These are phyloP conservation scores for Plasmodium gaboni DNA, from an alignment of 169 alveolate genomes.

Conservation along the genomic window DNA sequence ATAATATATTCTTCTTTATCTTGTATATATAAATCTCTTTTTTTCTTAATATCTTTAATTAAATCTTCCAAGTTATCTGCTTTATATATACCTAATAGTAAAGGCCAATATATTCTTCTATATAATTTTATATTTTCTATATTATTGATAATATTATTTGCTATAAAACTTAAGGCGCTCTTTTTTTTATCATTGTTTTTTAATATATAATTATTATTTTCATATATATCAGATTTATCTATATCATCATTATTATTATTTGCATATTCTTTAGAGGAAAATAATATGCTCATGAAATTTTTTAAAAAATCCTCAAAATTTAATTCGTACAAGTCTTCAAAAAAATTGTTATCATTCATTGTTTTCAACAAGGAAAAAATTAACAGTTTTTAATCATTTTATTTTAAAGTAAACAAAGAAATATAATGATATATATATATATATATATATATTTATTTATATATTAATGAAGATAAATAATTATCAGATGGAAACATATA, in stretches of 20 bases:
- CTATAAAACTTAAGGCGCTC: constrained; percentile 11
- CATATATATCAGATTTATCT: not conserved
- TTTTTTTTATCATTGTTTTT: not conserved
- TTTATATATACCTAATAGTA: constrained; percentile 45
- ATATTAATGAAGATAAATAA: not conserved
- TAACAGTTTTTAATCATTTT: constrained; percentile 14
- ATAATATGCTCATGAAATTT: constrained; percentile 13
- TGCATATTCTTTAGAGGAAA: not conserved
- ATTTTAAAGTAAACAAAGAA: no score
- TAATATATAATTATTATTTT: not conserved
- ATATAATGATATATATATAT: not conserved
- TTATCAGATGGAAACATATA: no score
- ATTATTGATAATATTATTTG: constrained; percentile 39
- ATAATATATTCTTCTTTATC: constrained; percentile 60
- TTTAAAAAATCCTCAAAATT: constrained; percentile 67
- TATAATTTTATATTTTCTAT: not conserved
- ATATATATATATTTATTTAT: not conserved
- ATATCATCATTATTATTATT: constrained; percentile 1
- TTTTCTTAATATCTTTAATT: constrained; percentile 24
- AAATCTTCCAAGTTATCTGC: constrained; percentile 14
- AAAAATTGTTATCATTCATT: constrained; percentile 45
- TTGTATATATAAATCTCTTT: constrained; percentile 23
- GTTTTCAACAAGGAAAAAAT: constrained; percentile 3
- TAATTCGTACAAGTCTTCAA: constrained; percentile 41
- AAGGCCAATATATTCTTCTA: constrained; percentile 63